Evolutionary conservation across 345 rosid genomes (phyloP).

Genomic region (Gossypium raimondii): DNA sequence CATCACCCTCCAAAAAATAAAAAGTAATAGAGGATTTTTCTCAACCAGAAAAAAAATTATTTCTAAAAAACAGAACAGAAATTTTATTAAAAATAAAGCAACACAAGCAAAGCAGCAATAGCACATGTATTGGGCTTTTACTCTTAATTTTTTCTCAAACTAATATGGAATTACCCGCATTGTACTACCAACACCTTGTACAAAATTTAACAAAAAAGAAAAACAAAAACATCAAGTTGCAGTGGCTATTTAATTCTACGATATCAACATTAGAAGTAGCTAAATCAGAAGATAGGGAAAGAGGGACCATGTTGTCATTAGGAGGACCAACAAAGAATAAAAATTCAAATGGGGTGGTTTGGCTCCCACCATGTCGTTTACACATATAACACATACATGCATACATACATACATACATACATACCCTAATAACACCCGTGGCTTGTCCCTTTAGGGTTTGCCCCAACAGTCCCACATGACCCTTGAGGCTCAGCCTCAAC

Average conservation of each 20-base stretch:
- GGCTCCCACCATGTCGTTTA: slow-evolving; percentile 46
- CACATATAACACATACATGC: slow-evolving; percentile 24
- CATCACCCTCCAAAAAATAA: no score
- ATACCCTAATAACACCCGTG: slow-evolving; percentile 40
- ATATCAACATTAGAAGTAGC: background rate
- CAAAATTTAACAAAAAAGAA: background rate
- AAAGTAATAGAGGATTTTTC: no score
- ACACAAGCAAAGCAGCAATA: no score
- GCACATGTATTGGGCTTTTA: no score
- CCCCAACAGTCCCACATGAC: slow-evolving; percentile 35
- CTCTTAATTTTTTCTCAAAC: no score
- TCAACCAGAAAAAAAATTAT: no score
- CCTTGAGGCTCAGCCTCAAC: slow-evolving; percentile 13
- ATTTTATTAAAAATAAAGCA: no score
- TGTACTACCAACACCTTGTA: no score
- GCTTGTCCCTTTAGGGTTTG: slow-evolving; percentile 15
- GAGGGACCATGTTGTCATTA: slow-evolving; percentile 54
- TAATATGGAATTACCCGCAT: no score
- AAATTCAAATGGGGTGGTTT: slow-evolving; percentile 36
- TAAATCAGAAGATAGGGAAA: background rate
- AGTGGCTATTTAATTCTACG: background rate
- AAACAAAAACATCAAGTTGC: background rate
- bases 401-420: background rate
- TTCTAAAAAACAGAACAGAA: no score
- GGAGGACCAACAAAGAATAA: slow-evolving; percentile 49